Percentiles rank a stretch among this genome's conserved stretches.
Evolutionary conservation across 805 yeast genomes (phyloP).

Genomic region (Schizosaccharomyces japonicus): DNA sequence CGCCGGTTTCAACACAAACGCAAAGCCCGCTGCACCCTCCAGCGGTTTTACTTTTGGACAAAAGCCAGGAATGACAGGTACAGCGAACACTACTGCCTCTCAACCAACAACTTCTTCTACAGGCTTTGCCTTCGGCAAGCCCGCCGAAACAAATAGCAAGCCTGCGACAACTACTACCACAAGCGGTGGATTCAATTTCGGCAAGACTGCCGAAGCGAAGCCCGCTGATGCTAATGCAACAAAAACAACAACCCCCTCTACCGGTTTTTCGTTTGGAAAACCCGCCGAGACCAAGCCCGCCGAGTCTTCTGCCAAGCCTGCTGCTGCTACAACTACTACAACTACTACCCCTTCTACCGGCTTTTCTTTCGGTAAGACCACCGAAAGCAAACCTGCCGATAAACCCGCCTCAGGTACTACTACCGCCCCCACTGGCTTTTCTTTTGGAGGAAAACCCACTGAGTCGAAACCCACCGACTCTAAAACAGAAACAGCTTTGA

Average conservation of each 20-base stretch:
- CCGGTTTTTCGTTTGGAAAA: background rate
- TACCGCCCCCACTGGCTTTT: background rate
- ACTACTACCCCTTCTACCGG: background rate
- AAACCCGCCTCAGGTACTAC: background rate
- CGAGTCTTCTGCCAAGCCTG: background rate
- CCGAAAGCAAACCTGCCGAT: background rate
- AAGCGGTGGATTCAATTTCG: background rate
- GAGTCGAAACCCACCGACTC: background rate
- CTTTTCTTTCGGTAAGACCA: background rate
- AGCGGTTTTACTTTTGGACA: background rate
- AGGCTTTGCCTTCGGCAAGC: background rate
- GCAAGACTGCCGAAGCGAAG: background rate
- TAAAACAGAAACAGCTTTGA: background rate
- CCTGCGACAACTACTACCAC: background rate
- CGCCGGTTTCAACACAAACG: too few relatives aligned
- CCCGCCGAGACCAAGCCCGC: background rate
- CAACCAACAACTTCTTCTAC: background rate
- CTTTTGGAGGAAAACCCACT: background rate
- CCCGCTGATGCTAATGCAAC: background rate
- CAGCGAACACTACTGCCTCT: background rate
- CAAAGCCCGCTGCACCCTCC: too few relatives aligned
- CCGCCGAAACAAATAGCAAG: background rate
- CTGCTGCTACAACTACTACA: background rate
- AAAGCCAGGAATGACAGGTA: too few relatives aligned
- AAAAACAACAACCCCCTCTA: background rate